Percentiles rank a stretch among this genome's conserved stretches.
Conservation (phyloP, 208 protist species). For the Trypanosoma scelopori region DNA sequence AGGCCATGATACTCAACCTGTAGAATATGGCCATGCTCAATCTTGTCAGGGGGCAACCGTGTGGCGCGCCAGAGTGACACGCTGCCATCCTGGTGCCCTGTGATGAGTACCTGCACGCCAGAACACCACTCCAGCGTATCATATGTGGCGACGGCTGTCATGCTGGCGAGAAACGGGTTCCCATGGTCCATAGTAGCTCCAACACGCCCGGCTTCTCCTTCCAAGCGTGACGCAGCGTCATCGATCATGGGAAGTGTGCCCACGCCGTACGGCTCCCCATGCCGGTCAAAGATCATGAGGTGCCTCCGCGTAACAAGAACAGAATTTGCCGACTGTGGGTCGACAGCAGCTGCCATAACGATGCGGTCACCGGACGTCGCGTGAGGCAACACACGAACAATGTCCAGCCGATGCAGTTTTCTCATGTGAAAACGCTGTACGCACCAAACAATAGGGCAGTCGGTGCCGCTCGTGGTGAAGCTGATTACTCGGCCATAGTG, state of each 20-base stretch:
- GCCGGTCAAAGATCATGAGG: conserved; percentile 78
- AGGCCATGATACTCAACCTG: conserved; percentile 62
- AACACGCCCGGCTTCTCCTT: conserved; percentile 59
- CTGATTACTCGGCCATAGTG: conserved; percentile 53
- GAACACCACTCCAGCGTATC: conserved; percentile 75
- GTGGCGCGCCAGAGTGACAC: conserved; percentile 73
- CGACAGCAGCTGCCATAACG: conserved; percentile 53
- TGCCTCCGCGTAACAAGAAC: conserved; percentile 54
- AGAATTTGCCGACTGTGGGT: conserved; percentile 41
- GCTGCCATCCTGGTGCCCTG: conserved; percentile 79
- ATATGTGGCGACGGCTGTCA: conserved; percentile 61
- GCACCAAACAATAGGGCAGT: conserved; percentile 75
- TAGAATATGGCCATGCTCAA: conserved; percentile 56
- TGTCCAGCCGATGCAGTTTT: conserved; percentile 45
- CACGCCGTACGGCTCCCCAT: conserved; percentile 58
- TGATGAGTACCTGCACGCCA: conserved; percentile 68
- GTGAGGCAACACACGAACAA: conserved; percentile 27
- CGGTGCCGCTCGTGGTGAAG: conserved; percentile 48
- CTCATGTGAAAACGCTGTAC: conserved; percentile 51
- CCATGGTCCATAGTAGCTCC: conserved; percentile 38
- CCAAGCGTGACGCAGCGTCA: conserved; percentile 26
- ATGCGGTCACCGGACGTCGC: conserved; percentile 21
- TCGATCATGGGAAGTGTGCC: conserved; percentile 31
- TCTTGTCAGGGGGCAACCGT: conserved; percentile 66
- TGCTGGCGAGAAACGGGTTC: conserved; percentile 22